phyloP scores from a whole-genome alignment of 139 green algal species.

The Yamagishiella unicocca region DNA sequence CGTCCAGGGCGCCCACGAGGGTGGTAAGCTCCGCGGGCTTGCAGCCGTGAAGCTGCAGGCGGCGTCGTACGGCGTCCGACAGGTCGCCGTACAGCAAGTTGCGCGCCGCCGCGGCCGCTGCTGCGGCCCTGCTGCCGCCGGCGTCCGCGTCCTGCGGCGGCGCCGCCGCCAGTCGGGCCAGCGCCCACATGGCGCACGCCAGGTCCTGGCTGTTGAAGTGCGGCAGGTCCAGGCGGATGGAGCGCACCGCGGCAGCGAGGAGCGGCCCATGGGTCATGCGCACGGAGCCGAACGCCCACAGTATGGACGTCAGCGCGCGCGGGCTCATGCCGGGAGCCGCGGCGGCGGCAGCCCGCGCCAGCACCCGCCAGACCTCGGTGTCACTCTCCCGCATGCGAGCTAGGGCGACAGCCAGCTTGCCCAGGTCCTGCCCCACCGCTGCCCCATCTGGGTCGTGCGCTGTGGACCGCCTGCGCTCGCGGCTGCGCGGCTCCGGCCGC shows the following conservation, averaged over 20 bases:
- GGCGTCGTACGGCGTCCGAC: conserved; percentile 6
- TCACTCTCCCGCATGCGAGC: background rate
- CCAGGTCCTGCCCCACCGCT: background rate
- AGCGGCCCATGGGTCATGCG: conserved; percentile 33
- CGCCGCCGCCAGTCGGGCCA: conserved; percentile 25
- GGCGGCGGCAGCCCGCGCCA: background rate
- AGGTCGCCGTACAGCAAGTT: conserved; percentile 26
- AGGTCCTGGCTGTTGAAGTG: conserved; percentile 39
- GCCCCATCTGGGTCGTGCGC: background rate
- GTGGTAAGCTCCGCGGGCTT: conserved; percentile 34
- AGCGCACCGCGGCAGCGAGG: background rate
- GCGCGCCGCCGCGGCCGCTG: background rate
- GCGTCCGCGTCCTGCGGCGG: background rate
- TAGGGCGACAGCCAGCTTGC: conserved; percentile 21
- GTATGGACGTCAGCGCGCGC: conserved; percentile 27
- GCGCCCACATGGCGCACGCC: conserved; percentile 1
- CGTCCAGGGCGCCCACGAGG: conserved; percentile 9
- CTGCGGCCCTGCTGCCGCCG: background rate
- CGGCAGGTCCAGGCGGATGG: background rate
- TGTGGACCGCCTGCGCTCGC: background rate
- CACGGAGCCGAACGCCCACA: conserved; percentile 38
- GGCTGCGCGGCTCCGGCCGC: background rate
- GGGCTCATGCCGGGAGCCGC: background rate
- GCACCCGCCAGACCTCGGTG: background rate
- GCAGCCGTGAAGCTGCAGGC: background rate